These are phyloP conservation scores for Aureobasidium lini DNA, from an alignment of 2,329 filamentous ascomycete genomes.

Conservation along the genomic window DNA sequence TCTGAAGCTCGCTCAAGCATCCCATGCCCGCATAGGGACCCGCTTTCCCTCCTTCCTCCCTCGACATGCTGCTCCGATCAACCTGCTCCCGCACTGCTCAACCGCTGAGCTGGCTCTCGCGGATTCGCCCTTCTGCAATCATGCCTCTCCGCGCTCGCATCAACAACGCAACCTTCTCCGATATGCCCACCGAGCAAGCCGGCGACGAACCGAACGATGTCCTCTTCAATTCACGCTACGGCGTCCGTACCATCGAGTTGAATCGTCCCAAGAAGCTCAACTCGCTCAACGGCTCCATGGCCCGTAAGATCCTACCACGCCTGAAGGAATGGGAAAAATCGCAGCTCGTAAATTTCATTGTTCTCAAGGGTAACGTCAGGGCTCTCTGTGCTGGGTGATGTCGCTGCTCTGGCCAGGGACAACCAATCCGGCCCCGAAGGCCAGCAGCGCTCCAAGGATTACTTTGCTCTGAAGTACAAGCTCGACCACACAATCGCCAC, in stretches of 20 bases:
- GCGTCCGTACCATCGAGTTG: slow-evolving; percentile 84
- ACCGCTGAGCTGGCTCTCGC: slow-evolving; percentile 27
- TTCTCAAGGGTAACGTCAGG: slow-evolving; percentile 82
- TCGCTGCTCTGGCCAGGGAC: slow-evolving; percentile 65
- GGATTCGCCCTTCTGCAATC: slow-evolving; percentile 18
- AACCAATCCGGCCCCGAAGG: slow-evolving; percentile 64
- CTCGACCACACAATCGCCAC: slow-evolving; percentile 93
- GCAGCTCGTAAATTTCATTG: slow-evolving; percentile 82
- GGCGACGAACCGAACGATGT: slow-evolving; percentile 83
- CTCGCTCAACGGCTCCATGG: slow-evolving; percentile 89
- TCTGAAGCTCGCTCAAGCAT: slow-evolving; percentile 10
- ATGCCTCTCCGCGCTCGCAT: slow-evolving; percentile 73
- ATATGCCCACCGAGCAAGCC: slow-evolving; percentile 33
- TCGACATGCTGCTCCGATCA: slow-evolving; percentile 40
- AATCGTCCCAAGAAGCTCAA: slow-evolving; percentile 91
- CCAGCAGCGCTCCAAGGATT: slow-evolving; percentile 67
- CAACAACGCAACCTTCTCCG: slow-evolving; percentile 23
- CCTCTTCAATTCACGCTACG: slow-evolving; percentile 80
- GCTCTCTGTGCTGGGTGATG: slow-evolving; percentile 94
- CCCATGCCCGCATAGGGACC: slow-evolving; percentile 9
- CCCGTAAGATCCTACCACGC: slow-evolving; percentile 82
- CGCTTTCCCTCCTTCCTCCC: background rate
- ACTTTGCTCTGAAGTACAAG: slow-evolving; percentile 92
- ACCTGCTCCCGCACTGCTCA: slow-evolving; percentile 32
- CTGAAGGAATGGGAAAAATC: slow-evolving; percentile 89